A percentile compares a stretch with the other conserved stretches of the same genome.
Conservation (phyloP, 2,329 filamentous ascomycete genomes). For the Pestalotiopsis sp. region DNA sequence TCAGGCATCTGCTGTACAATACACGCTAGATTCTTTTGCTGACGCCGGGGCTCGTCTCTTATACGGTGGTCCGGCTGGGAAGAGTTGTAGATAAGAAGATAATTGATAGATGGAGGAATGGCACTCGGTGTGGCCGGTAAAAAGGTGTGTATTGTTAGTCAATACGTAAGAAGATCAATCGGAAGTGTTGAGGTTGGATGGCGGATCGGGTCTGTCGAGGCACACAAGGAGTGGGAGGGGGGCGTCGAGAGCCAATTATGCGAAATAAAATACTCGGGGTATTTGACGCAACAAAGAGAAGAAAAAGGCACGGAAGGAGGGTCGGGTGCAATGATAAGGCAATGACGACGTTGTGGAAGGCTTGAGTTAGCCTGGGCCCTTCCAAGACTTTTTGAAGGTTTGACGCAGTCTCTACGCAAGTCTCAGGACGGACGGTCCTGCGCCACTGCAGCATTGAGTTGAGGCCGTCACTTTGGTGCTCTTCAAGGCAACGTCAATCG, state of each 20-base stretch:
- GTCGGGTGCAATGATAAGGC: background rate
- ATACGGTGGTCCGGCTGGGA: background rate
- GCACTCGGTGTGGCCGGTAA: background rate
- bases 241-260: background rate
- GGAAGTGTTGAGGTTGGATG: background rate
- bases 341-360: conserved; percentile 5
- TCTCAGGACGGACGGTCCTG: background rate
- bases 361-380: background rate
- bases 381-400: background rate
- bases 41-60: background rate
- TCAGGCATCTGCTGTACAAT: conserved; percentile 7
- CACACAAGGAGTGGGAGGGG: background rate
- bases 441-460: conserved; percentile 6
- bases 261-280: background rate
- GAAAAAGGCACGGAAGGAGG: background rate
- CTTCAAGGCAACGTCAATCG: background rate
- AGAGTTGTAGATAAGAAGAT: background rate
- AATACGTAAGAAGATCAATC: background rate
- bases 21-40: background rate
- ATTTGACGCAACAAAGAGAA: conserved; percentile 4
- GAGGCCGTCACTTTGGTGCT: background rate
- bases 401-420: conserved; percentile 3
- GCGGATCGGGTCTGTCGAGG: background rate
- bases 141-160: background rate
- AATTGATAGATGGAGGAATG: background rate